These are phyloP conservation scores for Agaricus subrufescens DNA, from an alignment of 768 basidiomycete species.

Conservation along the genomic window DNA sequence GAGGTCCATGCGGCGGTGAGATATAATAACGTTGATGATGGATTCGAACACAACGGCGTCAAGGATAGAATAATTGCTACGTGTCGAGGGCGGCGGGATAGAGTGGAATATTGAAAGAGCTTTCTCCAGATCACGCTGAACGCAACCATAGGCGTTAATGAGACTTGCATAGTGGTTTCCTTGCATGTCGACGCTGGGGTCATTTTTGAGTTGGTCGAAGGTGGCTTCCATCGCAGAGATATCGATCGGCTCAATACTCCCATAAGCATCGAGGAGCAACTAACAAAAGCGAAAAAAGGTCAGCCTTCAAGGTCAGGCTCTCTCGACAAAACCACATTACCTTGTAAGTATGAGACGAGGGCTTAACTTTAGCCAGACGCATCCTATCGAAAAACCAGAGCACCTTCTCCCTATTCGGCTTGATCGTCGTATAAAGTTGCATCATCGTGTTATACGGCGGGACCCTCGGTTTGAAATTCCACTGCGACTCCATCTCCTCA, in stretches of 20 bases:
- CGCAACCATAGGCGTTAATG: constrained; percentile 86
- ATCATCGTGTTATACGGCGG: constrained; percentile 99
- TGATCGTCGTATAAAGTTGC: constrained; percentile 90
- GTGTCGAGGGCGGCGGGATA: constrained; percentile 42
- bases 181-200: constrained; percentile 37
- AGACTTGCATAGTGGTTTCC: constrained; percentile 68
- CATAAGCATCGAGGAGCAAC: constrained; percentile 88
- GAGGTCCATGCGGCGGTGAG: constrained; percentile 73
- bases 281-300: constrained; percentile 20
- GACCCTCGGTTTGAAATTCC: constrained; percentile 80
- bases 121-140: constrained; percentile 68
- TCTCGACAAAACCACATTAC: constrained; percentile 28
- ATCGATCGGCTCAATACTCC: constrained; percentile 80
- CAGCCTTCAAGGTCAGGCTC: constrained; percentile 4
- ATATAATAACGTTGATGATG: constrained; percentile 81
- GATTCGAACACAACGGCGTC: constrained; percentile 91
- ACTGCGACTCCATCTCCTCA: constrained; percentile 70
- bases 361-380: constrained; percentile 51
- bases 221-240: constrained; percentile 63
- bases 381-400: constrained; percentile 74
- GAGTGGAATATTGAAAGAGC: constrained; percentile 77
- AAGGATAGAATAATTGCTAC: constrained; percentile 44
- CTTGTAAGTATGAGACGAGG: constrained; percentile 94
- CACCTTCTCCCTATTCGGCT: constrained; percentile 76
- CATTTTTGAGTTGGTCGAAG: constrained; percentile 53